Base-by-base conservation (phyloP, 1,284 basidiomycete species). In the Ceraceosorus bombacis region DNA sequence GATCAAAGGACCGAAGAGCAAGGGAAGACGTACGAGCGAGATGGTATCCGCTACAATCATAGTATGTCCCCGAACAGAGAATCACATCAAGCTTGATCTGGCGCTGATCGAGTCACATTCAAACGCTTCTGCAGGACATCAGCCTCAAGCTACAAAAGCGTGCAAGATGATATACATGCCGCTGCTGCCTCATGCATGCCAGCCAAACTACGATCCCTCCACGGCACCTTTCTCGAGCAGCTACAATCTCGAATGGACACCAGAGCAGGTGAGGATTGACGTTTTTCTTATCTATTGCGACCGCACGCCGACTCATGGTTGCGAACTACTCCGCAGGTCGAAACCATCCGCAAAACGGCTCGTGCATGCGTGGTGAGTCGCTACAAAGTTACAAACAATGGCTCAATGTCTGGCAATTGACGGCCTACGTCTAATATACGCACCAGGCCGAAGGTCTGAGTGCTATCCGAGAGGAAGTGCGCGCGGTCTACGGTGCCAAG, bases 161-260 rank as follows among this genome's bases (percentile, higher is more conserved):
- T 17, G 27, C 12, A 57, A 54, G 41, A 56, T 76, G 27, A 56
- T 76, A 55, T 76, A 76, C 59, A 69, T 71, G 41, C 73, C 73
- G 1, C 49, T 76, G 12, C 53, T 76, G 41, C 73, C 73, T 5
- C 68, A 72, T 49, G 51, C 63, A 13, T 57, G 41, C 4, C 67
- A 72, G 51, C 63, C 71, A 2, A 64, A 53, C 10, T 76, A 71
- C 57, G 73, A 76, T 53, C 73, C 73, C 37, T 67, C 66, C 53
- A 69, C 63, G 8, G 56, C 70, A 2, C 9, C 51, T 12, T 73
- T 73, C 57, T 70, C 66, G 51, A 73, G 70, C 37, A 71, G 68
- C 46, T 76, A 76, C 55, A 76, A 76, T 53, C 64, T 76, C 38
- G 68, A 73, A 15, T 76, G 73, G 73, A 72, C 72, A 7, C 66